phyloP scores from a whole-genome alignment of 192 early-diverging fungal genomes.

The Paraglomus brasilianum region DNA sequence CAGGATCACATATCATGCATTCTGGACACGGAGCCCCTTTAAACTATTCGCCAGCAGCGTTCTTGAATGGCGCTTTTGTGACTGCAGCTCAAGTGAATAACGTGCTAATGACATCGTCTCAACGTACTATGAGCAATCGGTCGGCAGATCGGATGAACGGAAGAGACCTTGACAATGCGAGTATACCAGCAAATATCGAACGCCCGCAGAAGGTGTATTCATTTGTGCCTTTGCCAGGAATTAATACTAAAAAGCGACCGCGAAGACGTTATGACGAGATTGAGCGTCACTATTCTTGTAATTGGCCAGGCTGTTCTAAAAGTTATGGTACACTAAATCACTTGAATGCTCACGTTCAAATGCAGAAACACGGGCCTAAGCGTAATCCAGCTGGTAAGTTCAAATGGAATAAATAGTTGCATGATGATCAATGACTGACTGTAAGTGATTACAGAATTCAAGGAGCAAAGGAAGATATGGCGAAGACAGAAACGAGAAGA shows the following conservation, averaged over 20 bases:
- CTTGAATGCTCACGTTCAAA: conserved; percentile 64
- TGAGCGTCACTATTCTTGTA: conserved; percentile 63
- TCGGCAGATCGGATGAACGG: not conserved
- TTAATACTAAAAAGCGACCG: conserved; percentile 57
- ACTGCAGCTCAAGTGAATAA: conserved; percentile 23
- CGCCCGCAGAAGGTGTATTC: conserved; percentile 47
- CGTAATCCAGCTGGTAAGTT: conserved; percentile 48
- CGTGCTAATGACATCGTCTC: not conserved
- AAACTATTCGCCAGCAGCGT: conserved; percentile 4
- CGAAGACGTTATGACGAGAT: conserved; percentile 64
- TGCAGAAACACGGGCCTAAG: conserved; percentile 67
- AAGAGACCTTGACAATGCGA: not conserved
- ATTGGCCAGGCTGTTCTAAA: conserved; percentile 55
- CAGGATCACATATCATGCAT: not conserved
- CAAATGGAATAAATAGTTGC: not conserved
- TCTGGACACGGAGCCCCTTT: not conserved
- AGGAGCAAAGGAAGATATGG: conserved; percentile 59
- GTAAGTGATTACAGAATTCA: conserved; percentile 49
- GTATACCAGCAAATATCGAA: conserved; percentile 1
- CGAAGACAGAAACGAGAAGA: conserved; percentile 56
- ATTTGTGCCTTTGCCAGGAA: conserved; percentile 56
- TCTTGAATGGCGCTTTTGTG: conserved; percentile 24
- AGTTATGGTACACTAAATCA: conserved; percentile 68
- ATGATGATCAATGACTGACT: not conserved
- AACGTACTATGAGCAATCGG: not conserved